Evolutionary conservation across 2,329 filamentous ascomycete species (phyloP), one percentile per base, ranked within the genome.

Genomic region (Hansfordia pulvinata): DNA sequence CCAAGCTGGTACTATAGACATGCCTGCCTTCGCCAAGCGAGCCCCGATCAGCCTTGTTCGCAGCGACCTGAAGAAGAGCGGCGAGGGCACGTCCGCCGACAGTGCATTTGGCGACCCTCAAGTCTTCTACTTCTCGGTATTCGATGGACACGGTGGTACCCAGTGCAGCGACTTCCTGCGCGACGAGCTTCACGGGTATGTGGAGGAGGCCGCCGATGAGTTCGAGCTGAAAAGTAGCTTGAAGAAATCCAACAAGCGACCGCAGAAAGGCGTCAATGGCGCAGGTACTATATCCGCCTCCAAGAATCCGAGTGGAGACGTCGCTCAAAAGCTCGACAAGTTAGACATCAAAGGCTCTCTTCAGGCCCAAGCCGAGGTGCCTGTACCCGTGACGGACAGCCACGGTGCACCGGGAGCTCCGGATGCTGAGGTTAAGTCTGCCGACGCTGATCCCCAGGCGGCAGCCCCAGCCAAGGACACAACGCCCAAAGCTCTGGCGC

Each of bases 111-210:
- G 88, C 3, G 88, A 96, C 46, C 88, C 88, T 2, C 88, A 96
- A 48, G 77, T 96, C 18, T 98, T 98, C 53, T 98, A 96, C 52
- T 98, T 94, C 62, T 86, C 72, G 2, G 76, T 96, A 2, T 98
- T 96, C 44, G 90, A 98, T 52, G 90, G 90, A 3, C 90, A 98
- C 55, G 90, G 90, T 8, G 90, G 90, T 12, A 69, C 62, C 12
- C 81, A 93, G 49, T 96, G 90, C 51, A 85, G 84, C 32, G 75
- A 78, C 11, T 96, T 93, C 41, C 53, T 96, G 38, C 68, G 76
- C 31, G 82, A 94, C 33, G 72, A 80, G 44, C 57, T 98, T 33
- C 90, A 94, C 49, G 70, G 71, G 8, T 96, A 94, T 48, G 75
- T 98, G 19, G 88, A 98, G 52, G 68, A 83, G 37, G 72, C 84